Evolutionary conservation across 208 protist genomes (phyloP), one percentile per base, ranked within the genome.

Genomic region (Leishmania turanica): DNA sequence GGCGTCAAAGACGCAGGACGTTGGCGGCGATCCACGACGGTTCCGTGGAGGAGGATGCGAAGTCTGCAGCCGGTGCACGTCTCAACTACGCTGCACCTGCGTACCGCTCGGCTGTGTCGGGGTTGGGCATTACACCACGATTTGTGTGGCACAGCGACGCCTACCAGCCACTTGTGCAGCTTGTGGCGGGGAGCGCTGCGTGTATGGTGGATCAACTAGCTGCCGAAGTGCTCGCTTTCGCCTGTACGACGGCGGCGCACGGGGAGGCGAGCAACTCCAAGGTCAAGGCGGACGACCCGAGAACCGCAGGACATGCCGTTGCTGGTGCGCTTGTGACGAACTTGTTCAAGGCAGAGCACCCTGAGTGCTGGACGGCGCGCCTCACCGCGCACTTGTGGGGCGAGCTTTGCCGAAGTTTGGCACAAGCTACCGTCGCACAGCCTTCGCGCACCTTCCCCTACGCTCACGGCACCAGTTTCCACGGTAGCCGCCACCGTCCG

Each of bases 61-160:
- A 53, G 40, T 31, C 45, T 19, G n/a, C 13, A 34, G 51, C 42
- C 51, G 51, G 19, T n/a, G 47, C 24, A 7, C 19, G 34, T 76
- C 51, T 47, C 34, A 27, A 42, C 34, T 45, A 51, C 45, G 69
- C 45, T 21, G 54, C 69, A 54, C 54, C 45, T 73, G 45, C 69
- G 47, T 73, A 53, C 17, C 72, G 72, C 72, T 45, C 72, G 0
- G 51, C 42, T 31, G 37, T 66, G 37, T 66, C 21, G 27, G 54
- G 34, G 58, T 3, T 24, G 4, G 75, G 42, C 37, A 78, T 66
- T 11, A 47, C 45, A 19, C 56, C 53, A 69, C 58, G 75, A 17
- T 79, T 34, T 45, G 64, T 62, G 76, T 79, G 56, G 60, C 34
- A 56, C 64, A 79, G 76, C 49, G 76, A 79, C n/a, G 76, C 60